Base-by-base conservation (phyloP, 2,329 filamentous ascomycete species). In the Aspergillus uvarum region DNA sequence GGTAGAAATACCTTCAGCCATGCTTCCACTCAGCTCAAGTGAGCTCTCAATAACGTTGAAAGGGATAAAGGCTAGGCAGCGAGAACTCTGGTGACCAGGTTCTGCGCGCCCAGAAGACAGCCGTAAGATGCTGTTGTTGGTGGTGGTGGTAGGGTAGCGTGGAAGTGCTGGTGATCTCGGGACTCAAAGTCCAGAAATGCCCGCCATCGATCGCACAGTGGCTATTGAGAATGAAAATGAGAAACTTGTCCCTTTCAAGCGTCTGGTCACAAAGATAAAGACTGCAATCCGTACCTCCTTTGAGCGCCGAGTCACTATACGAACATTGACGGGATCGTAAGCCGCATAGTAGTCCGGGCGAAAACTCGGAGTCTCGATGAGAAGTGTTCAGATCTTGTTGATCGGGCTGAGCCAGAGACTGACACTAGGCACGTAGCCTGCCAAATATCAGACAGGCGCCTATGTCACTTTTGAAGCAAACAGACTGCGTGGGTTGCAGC, bases 1-100 rank as follows among this genome's bases (percentile, higher is more conserved):
- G 72, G 72, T 70, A 72, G 71, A 73, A 72, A 70, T 76, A 76
- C 74, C 74, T 76, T 76, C 73, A 72, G 65, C 66, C 68, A 67
- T 60, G 59, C 59, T 68, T 66, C 59, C 61, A 61, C 66, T 63
- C 67, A 70, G 68, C 63, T 57, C 51, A 51, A 59, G 51, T 49
- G 26, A 50, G 32, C 53, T 22, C 38, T 51, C n/a, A 7, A 44
- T 7, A 44, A 19, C 16, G 38, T 44, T 16, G 38, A 16, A 19
- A 19, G 1, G 16, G 16, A 12, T 6, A 3, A 19, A 44, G 1
- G 7, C 5, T 19, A 44, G 38, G 38, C 38, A 44, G 38, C 38
- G 14, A 16, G 38, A 44, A 44, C 16, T 44, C 14, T n/a, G 38
- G 14, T 44, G 16, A 6, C 38, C 38, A 19, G 16, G 38, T 19